Evolutionary conservation across 2,329 filamentous ascomycete species (phyloP), one percentile per base, ranked within the genome.

Genomic region (Coniosporium tulheliwenetii): DNA sequence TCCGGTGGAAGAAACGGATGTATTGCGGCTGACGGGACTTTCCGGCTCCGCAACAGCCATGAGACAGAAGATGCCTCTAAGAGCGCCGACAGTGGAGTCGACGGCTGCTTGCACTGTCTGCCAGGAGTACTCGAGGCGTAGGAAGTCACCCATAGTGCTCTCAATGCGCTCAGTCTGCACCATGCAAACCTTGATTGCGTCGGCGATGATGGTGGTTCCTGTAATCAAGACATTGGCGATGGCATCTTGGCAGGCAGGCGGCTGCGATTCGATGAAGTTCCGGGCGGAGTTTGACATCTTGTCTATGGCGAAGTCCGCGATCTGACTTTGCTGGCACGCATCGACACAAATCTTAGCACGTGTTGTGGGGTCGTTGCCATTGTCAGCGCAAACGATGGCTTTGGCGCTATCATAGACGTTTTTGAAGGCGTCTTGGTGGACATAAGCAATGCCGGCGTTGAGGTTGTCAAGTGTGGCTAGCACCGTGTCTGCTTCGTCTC

Each of bases 401-500:
- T 63, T 65, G 16, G 60, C 48, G 32, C 56, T 54, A 41, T 66
- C 62, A 50, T 65, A 66, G 7, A 66, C 58, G 19, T 58, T 59
- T 43, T 65, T 62, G 52, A 64, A 67, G 3, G 61, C 62, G 45
- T 67, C 64, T 48, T 67, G 60, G 41, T 66, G 61, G 1, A 64
- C 59, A 40, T 64, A 65, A 3, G 64, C 63, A 19, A 67, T 60
- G 30, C 58, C 59, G 1, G 59, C 58, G 42, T 67, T 67, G 46
- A 67, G 50, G 41, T 67, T 63, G 46, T 67, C 64, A 39, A 67
- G 57, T 3, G 60, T 64, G 8, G 60, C 59, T 30, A 66, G 52
- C 9, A 67, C 52, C 8, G 51, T 49, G 40, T 67, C 64, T 2
- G 63, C 61, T 36, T 64, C 60, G 42, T 64, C 57, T 8, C 61